Evolutionary conservation across 495 filamentous ascomycete species (phyloP).

Genomic region (Glarea lozoyensis): DNA sequence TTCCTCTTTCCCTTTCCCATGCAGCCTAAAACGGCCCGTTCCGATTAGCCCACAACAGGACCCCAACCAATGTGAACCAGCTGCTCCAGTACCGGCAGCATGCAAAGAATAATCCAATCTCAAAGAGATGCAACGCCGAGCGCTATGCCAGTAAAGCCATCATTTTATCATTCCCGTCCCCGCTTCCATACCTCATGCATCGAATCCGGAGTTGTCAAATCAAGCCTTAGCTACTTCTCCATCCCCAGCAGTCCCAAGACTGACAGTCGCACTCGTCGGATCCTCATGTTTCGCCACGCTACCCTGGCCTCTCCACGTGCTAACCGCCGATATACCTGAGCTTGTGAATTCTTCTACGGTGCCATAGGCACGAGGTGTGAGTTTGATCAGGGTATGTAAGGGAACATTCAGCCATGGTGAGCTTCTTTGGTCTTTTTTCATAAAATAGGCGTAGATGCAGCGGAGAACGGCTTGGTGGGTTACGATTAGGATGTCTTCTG

Average conservation of each 20-base stretch:
- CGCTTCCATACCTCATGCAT: too few relatives aligned
- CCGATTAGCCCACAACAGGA: too few relatives aligned
- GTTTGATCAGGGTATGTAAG: constrained; percentile 89
- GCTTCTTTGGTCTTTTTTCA: constrained; percentile 86
- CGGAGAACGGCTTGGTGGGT: constrained; percentile 94
- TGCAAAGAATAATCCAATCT: too few relatives aligned
- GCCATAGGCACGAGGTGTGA: constrained; percentile 89
- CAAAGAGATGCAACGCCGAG: too few relatives aligned
- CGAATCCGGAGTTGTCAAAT: too few relatives aligned
- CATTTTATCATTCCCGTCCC: too few relatives aligned
- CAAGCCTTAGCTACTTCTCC: too few relatives aligned
- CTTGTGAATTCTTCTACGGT: constrained; percentile 75
- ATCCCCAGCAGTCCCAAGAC: constrained; percentile 3
- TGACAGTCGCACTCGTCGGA: constrained; percentile 7
- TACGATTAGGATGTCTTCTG: constrained; percentile 94
- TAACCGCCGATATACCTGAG: constrained; percentile 88
- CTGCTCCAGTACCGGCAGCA: too few relatives aligned
- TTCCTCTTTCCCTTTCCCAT: too few relatives aligned
- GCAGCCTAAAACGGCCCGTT: too few relatives aligned
- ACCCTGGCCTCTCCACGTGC: constrained; percentile 88
- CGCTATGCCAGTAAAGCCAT: too few relatives aligned
- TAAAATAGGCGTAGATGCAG: constrained; percentile 98
- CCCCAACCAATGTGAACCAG: too few relatives aligned
- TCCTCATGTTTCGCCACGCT: constrained; percentile 66
- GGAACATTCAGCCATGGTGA: constrained; percentile 97